Evolutionary conservation across 805 yeast species (phyloP).

Genomic region (Kodamaea fukazawae): DNA sequence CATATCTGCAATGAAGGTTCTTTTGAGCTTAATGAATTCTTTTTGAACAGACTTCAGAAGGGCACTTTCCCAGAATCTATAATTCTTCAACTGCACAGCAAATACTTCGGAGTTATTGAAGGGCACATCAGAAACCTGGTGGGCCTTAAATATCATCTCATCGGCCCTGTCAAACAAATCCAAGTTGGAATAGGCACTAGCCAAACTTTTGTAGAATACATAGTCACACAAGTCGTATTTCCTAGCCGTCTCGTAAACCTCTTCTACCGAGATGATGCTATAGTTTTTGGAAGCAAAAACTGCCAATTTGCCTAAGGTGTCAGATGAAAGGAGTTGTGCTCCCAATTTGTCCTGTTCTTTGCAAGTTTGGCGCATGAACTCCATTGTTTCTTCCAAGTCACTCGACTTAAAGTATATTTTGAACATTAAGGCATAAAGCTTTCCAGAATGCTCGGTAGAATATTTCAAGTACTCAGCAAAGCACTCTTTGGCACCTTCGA

Average conservation of each 20-base stretch:
- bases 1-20: slow-evolving; percentile 13
- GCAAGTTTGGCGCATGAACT: slow-evolving; percentile 22
- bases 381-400: slow-evolving; percentile 26
- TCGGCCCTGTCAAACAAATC: slow-evolving; percentile 36
- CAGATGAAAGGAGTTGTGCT: slow-evolving; percentile 17
- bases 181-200: slow-evolving; percentile 27
- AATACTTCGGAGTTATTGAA: slow-evolving; percentile 26
- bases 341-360: slow-evolving; percentile 15
- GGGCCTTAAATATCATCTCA: slow-evolving; percentile 29
- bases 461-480: slow-evolving; percentile 21
- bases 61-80: slow-evolving; percentile 26
- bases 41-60: slow-evolving; percentile 11
- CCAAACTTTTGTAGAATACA: slow-evolving; percentile 25
- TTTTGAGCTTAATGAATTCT: slow-evolving; percentile 10
- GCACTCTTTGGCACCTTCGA: slow-evolving; percentile 32
- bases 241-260: slow-evolving; percentile 17
- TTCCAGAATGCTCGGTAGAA: slow-evolving; percentile 21
- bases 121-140: slow-evolving; percentile 27
- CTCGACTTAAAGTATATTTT: slow-evolving; percentile 23
- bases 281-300: slow-evolving; percentile 20
- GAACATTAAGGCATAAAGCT: slow-evolving; percentile 29
- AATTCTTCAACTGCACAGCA: slow-evolving; percentile 29
- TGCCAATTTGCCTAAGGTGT: slow-evolving; percentile 18
- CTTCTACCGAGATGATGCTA: slow-evolving; percentile 19
- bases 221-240: slow-evolving; percentile 19